Conservation (phyloP, 805 yeast species). For the Yueomyces sinensis region DNA sequence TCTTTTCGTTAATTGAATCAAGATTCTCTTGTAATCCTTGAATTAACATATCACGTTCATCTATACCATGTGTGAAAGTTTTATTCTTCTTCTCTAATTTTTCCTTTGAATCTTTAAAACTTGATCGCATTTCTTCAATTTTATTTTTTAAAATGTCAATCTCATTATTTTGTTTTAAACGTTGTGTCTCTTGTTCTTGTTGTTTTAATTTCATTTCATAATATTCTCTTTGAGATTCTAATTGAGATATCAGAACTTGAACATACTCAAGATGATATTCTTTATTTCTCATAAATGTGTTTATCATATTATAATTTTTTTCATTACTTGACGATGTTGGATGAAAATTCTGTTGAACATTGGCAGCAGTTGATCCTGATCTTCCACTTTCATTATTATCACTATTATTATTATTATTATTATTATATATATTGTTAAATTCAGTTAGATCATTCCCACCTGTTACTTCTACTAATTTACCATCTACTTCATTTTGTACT, state of each 20-base stretch:
- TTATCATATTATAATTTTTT: constrained; percentile 8
- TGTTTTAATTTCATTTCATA: constrained; percentile 44
- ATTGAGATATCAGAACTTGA: constrained; percentile 60
- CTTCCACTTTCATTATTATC: neutral
- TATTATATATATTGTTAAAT: neutral
- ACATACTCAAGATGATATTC: constrained; percentile 69
- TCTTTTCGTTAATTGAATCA: constrained; percentile 27
- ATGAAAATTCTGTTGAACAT: neutral
- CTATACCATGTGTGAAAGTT: constrained; percentile 1
- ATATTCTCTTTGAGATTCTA: constrained; percentile 76
- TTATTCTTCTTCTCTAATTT: constrained; percentile 6
- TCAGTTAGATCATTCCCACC: constrained; percentile 11
- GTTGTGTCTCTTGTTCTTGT: constrained; percentile 6
- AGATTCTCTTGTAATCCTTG: constrained; percentile 36
- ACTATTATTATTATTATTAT: neutral
- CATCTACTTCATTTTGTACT: constrained; percentile 75
- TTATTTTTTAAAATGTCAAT: constrained; percentile 5
- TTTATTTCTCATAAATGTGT: constrained; percentile 29
- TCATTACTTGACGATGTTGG: neutral
- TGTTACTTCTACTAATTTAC: constrained; percentile 73
- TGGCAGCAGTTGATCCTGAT: neutral
- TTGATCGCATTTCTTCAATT: constrained; percentile 8
- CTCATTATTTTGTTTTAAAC: constrained; percentile 4
- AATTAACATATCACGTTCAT: constrained; percentile 24
- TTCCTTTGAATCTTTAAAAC: constrained; percentile 9